These are phyloP conservation scores for Stenogyne calaminthoides DNA, from an alignment of 305 asterid genomes.

Conservation along the genomic window DNA sequence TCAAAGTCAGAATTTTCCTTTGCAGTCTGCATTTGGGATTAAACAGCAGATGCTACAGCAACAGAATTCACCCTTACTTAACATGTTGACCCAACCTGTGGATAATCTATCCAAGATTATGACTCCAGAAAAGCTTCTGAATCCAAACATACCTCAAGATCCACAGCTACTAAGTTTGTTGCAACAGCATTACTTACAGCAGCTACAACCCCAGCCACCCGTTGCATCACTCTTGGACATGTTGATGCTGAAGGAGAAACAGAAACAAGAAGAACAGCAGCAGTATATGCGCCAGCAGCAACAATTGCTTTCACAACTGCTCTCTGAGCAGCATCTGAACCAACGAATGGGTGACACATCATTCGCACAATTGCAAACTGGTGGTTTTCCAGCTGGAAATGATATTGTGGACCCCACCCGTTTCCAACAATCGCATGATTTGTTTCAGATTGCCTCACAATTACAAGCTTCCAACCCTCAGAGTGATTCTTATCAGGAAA, in stretches of 20 bases:
- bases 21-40: constrained; percentile 63
- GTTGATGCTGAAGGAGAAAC: constrained; percentile 64
- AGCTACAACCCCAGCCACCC: constrained; percentile 65
- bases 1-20: constrained; percentile 52
- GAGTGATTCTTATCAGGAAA: constrained; percentile 43
- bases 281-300: constrained; percentile 62
- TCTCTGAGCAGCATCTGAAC: constrained; percentile 54
- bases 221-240: constrained; percentile 68
- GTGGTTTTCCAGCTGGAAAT: constrained; percentile 51
- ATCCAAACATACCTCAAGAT: constrained; percentile 69
- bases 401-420: constrained; percentile 42
- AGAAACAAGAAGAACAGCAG: constrained; percentile 66
- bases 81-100: constrained; percentile 46
- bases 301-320: constrained; percentile 64
- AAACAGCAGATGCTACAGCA: constrained; percentile 61
- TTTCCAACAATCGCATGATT: constrained; percentile 51
- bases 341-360: constrained; percentile 54
- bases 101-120: constrained; percentile 54
- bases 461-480: constrained; percentile 38
- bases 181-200: constrained; percentile 73
- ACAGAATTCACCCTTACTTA: constrained; percentile 50
- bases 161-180: constrained; percentile 63
- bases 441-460: constrained; percentile 47
- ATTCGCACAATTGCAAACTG: constrained; percentile 47
- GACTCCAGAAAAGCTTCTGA: constrained; percentile 55